These are phyloP conservation scores for Citrus glauca DNA, from an alignment of 345 rosid species.

Conservation along the genomic window DNA sequence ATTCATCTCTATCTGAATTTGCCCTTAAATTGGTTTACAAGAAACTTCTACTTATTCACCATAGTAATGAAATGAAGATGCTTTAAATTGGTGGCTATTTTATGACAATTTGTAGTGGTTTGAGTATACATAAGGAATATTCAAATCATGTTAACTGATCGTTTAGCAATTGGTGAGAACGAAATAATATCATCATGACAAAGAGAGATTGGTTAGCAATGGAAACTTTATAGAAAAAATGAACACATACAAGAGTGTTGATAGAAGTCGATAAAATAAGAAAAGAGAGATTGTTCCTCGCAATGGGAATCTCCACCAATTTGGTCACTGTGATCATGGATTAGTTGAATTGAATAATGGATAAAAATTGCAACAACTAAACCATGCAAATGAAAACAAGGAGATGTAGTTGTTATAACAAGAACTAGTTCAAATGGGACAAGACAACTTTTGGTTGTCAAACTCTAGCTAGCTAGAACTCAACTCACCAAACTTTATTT, in stretches of 20 bases:
- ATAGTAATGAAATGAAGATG: background rate
- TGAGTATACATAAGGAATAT: too few species aligned
- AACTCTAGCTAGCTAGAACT: background rate
- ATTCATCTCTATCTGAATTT: background rate
- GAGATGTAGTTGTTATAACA: background rate
- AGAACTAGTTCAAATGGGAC: slow-evolving; percentile 2
- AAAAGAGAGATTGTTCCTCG: background rate
- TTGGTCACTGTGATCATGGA: background rate
- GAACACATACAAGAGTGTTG: background rate
- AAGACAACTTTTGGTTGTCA: background rate
- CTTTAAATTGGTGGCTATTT: background rate
- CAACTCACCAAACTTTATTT: background rate
- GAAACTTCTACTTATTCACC: background rate
- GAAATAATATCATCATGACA: background rate
- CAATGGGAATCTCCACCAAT: background rate
- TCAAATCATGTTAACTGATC: background rate
- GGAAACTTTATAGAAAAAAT: background rate
- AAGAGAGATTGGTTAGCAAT: too few species aligned
- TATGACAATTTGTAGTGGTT: background rate
- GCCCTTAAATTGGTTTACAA: background rate
- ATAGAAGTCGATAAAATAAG: background rate
- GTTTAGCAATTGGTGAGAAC: background rate
- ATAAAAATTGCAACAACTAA: background rate
- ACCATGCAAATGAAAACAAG: slow-evolving; percentile 8
- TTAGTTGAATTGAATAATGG: background rate